A percentile compares a stretch with the other conserved stretches of the same genome.
Evolutionary conservation across 2,329 filamentous ascomycete species (phyloP).

Genomic region (Trichoderma endophyticum): DNA sequence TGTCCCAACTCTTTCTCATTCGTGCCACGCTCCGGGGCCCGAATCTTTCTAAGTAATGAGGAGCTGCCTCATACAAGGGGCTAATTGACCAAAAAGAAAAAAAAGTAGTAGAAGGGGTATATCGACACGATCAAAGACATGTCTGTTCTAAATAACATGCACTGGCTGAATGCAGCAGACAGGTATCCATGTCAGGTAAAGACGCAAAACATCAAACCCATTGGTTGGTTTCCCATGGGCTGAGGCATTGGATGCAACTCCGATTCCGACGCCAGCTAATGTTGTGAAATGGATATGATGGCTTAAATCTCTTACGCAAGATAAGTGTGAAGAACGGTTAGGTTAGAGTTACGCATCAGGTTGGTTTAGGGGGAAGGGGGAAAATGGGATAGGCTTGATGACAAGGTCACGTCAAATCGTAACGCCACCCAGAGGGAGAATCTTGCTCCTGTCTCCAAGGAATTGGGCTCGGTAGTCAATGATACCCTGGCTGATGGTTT

Average conservation of each 20-base stretch:
- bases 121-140: slow-evolving; percentile 8
- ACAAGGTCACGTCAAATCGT: slow-evolving; percentile 29
- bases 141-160: slow-evolving; percentile 6
- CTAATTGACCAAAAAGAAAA: neutral
- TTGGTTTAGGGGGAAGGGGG: neutral
- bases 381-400: neutral
- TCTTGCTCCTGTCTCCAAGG: slow-evolving; percentile 60
- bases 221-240: neutral
- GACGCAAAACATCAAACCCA: slow-evolving; percentile 3
- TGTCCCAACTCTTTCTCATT: slow-evolving; percentile 14
- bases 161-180: neutral
- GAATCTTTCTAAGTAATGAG: neutral
- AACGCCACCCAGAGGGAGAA: slow-evolving; percentile 56
- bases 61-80: neutral
- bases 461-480: slow-evolving; percentile 64
- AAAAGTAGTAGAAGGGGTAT: neutral
- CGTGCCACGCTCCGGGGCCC: slow-evolving; percentile 2
- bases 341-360: slow-evolving; percentile 12
- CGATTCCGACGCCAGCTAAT: neutral
- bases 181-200: neutral
- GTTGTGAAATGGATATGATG: slow-evolving; percentile 7
- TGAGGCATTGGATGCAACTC: neutral
- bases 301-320: slow-evolving; percentile 14
- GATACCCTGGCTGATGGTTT: slow-evolving; percentile 64
- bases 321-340: neutral